Evolutionary conservation across 345 rosid genomes (phyloP), one percentile per base, ranked within the genome.

Genomic region (Raphanus raphanistrum): DNA sequence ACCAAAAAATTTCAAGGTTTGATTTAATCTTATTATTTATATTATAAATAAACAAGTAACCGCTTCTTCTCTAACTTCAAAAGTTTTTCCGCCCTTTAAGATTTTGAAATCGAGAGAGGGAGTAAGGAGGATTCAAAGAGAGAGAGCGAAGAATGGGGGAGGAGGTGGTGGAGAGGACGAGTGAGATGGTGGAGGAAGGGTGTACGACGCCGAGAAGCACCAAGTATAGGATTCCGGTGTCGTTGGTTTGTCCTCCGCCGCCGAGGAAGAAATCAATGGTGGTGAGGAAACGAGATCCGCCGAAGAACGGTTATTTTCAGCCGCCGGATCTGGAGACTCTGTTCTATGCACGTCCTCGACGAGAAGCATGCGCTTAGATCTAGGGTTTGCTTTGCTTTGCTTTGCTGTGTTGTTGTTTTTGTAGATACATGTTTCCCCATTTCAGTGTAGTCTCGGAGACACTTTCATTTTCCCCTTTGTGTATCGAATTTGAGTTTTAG

Each of bases 291-390:
- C 79, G 84, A 54, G 89, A 81, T 17, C 89, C 89, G 7, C 93
- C 95, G 12, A 80, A 79, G 81, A 82, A 85, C 36, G 92, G 92
- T 9, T 92, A 81, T 72, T 90, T 92, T 55, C 90, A 82, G 66
- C 87, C 95, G 52, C 93, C 91, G 29, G 95, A 90, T 82, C 87
- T 92, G 10, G 97, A 90, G 15, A 57, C 77, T 70, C 68, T 92
- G 66, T 86, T 90, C 68, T 70, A 85, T 9, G 35, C 74, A 71
- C 71, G 71, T 12, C 76, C 82, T 25, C 82, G 82, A 45, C 76
- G 83, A 29, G 81, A 76, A 81, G 86, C 86, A 54, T 81, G 80
- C 29, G 86, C 87, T 76, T 84, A 41, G 84, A 32, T 55, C 7
- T 77, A 35, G 71, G 76, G 26, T 70, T 31, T 35, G 4, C 10